These are phyloP conservation scores for Ophiostoma sp. DNA, from an alignment of 2,329 filamentous ascomycete species.

Conservation along the genomic window DNA sequence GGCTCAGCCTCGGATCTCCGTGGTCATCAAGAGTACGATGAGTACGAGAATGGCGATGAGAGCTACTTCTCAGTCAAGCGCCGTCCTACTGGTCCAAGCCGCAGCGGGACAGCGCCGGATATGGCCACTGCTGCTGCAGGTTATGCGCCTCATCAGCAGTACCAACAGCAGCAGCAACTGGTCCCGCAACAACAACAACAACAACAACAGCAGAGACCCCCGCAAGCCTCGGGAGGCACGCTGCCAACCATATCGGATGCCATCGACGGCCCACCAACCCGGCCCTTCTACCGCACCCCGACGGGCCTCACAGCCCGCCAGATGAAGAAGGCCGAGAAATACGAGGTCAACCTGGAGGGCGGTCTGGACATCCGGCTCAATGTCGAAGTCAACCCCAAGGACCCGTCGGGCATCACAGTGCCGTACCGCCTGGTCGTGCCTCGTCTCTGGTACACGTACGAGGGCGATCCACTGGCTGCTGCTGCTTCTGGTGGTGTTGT, in stretches of 20 bases:
- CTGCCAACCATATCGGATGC: not conserved
- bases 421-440: conserved; percentile 88
- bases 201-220: conserved; percentile 28
- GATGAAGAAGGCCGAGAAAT: conserved; percentile 53
- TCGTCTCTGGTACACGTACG: conserved; percentile 63
- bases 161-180: not conserved
- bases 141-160: not conserved
- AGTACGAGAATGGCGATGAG: conserved; percentile 59
- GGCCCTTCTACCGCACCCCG: conserved; percentile 65
- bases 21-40: conserved; percentile 40
- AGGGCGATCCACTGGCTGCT: conserved; percentile 43
- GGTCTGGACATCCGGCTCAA: conserved; percentile 87
- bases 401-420: conserved; percentile 83
- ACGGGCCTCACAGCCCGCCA: conserved; percentile 67
- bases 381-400: conserved; percentile 80
- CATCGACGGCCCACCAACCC: not conserved
- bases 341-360: conserved; percentile 73
- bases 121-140: not conserved
- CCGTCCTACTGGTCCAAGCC: conserved; percentile 30
- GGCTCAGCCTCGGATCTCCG: conserved; percentile 29
- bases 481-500: conserved; percentile 28
- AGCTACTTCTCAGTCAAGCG: conserved; percentile 53
- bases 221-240: not conserved
- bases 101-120: conserved; percentile 30
- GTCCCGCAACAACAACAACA: not conserved